A percentile compares a stretch with the other conserved stretches of the same genome.
Evolutionary conservation across 495 filamentous ascomycete species (phyloP).

Genomic region (Penicillium canescens): DNA sequence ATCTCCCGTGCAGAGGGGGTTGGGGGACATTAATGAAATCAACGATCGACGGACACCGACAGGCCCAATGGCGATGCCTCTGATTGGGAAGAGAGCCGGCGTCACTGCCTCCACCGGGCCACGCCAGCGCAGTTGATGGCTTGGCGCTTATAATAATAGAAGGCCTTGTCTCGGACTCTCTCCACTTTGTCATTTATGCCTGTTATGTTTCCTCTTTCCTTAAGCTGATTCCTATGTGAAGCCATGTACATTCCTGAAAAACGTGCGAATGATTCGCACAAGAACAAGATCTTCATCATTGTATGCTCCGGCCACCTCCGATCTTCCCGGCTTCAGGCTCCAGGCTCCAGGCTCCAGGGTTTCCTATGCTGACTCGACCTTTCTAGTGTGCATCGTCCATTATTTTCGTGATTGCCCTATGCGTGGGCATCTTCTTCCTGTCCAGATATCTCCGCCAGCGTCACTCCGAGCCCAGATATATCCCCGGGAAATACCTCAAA

Average conservation of each 20-base stretch:
- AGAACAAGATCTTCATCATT: constrained; percentile 28
- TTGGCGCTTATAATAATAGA: no score
- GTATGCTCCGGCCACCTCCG: constrained; percentile 22
- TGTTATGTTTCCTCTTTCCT: no score
- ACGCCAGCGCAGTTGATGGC: no score
- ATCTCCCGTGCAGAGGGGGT: no score
- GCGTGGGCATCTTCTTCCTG: constrained; percentile 45
- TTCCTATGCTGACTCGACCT: constrained; percentile 4
- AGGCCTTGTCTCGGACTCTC: no score
- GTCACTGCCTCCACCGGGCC: no score
- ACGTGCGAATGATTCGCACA: constrained; percentile 13
- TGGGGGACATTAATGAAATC: no score
- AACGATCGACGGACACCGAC: no score
- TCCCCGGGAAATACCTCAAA: constrained; percentile 60
- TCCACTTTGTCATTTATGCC: no score
- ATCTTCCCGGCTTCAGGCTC: not conserved
- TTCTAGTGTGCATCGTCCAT: constrained; percentile 35
- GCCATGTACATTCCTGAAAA: constrained; percentile 31
- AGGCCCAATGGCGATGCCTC: no score
- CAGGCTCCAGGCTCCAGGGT: not conserved
- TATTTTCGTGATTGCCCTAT: constrained; percentile 37
- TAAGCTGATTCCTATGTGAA: no score
- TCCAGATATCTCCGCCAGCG: constrained; percentile 49
- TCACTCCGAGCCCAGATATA: constrained; percentile 54
- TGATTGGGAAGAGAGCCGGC: no score